These are phyloP conservation scores for Aspergillus conjunctus DNA, from an alignment of 495 filamentous ascomycete species.

Conservation along the genomic window DNA sequence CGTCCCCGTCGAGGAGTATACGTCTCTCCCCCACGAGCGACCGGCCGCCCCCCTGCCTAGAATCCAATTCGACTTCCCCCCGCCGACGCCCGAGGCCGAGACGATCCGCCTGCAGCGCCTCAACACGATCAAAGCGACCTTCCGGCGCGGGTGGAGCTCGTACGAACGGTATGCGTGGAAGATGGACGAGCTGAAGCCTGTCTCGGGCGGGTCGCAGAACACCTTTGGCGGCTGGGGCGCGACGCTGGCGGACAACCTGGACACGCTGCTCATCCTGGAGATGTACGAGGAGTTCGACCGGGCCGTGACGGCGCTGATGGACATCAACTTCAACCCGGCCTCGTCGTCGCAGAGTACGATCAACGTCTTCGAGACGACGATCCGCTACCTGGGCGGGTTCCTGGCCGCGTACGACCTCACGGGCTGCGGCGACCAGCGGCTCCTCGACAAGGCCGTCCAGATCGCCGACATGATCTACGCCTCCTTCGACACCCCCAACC, in stretches of 20 bases:
- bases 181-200: conserved; percentile 66
- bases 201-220: conserved; percentile 57
- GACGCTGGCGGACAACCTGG: conserved; percentile 80
- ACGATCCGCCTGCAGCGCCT: conserved; percentile 21
- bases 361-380: conserved; percentile 54
- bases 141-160: conserved; percentile 63
- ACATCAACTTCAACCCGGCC: conserved; percentile 71
- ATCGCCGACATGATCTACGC: conserved; percentile 42
- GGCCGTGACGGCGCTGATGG: conserved; percentile 62
- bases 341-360: conserved; percentile 28
- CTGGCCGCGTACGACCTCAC: conserved; percentile 55
- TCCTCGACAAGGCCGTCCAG: conserved; percentile 38
- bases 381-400: conserved; percentile 54
- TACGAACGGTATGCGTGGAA: conserved; percentile 69
- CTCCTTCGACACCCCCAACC: conserved; percentile 43
- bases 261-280: conserved; percentile 89
- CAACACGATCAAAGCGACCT: conserved; percentile 57
- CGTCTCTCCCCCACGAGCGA: conserved; percentile 2
- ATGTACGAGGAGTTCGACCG: conserved; percentile 77
- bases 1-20: conserved; percentile 7
- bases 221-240: conserved; percentile 83
- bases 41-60: conserved; percentile 1
- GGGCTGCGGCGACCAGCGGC: conserved; percentile 31
- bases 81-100: conserved; percentile 6
- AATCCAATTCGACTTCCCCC: conserved; percentile 8